These are phyloP conservation scores for Clarkia xantiana DNA, from an alignment of 345 rosid genomes.

Conservation along the genomic window DNA sequence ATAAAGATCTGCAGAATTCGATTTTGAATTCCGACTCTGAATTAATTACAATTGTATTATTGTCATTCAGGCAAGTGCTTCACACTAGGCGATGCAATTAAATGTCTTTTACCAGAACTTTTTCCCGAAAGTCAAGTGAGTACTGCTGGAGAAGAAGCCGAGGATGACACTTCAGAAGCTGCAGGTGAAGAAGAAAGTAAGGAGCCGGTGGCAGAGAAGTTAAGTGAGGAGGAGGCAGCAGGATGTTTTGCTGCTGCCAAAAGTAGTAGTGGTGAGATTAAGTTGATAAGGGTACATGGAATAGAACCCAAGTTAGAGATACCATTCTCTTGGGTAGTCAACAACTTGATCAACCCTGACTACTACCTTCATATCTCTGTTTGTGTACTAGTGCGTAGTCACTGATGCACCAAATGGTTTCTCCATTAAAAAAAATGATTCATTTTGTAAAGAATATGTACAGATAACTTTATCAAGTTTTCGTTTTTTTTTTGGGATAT, in stretches of 20 bases:
- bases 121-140: slow-evolving; percentile 11
- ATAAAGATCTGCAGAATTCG: no score
- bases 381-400: slow-evolving; percentile 10
- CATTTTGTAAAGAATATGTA: no score
- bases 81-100: slow-evolving; percentile 48
- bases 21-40: no score
- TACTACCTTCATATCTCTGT: slow-evolving; percentile 69
- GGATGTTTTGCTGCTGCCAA: no score
- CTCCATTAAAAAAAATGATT: no score
- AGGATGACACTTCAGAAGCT: slow-evolving; percentile 12
- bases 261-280: slow-evolving; percentile 35
- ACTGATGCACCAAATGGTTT: no score
- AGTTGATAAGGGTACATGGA: slow-evolving; percentile 68
- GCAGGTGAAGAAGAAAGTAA: slow-evolving; percentile 13
- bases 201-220: slow-evolving; percentile 16
- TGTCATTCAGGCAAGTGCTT: slow-evolving; percentile 46
- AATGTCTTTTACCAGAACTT: slow-evolving; percentile 45
- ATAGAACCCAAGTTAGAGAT: slow-evolving; percentile 67
- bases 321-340: slow-evolving; percentile 91
- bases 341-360: slow-evolving; percentile 74
- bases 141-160: slow-evolving; percentile 14
- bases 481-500: no score
- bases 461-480: no score
- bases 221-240: slow-evolving; percentile 9
- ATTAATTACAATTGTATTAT: no score